A percentile compares a stretch with the other conserved stretches of the same genome.
Evolutionary conservation across 306 rosid genomes (phyloP).

Genomic region (Malus asiatica): DNA sequence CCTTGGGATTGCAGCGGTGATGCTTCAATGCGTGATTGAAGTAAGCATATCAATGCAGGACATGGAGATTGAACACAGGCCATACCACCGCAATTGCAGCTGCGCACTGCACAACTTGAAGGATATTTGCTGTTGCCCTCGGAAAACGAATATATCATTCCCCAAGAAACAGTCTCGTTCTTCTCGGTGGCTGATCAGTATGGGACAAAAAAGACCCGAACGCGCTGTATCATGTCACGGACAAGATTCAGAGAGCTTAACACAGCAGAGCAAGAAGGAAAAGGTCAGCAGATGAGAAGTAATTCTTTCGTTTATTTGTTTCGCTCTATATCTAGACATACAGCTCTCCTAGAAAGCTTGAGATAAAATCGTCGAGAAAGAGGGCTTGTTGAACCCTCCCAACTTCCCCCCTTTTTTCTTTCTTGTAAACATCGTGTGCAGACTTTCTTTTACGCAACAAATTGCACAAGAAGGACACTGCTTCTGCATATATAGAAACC

Average conservation of each 20-base stretch:
- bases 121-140: constrained; percentile 20
- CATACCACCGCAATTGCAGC: constrained; percentile 76
- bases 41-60: constrained; percentile 42
- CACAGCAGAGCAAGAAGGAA: neutral
- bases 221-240: neutral
- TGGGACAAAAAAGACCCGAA: neutral
- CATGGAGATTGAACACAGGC: constrained; percentile 45
- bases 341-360: neutral
- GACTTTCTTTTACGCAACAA: neutral
- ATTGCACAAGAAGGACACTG: neutral
- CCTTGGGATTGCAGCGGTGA: constrained; percentile 32
- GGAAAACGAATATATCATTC: constrained; percentile 22
- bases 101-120: constrained; percentile 55
- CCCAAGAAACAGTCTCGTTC: constrained; percentile 22
- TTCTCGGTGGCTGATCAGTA: constrained; percentile 1
- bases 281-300: constrained; percentile 1
- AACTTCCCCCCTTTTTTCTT: neutral
- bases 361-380: neutral
- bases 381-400: neutral
- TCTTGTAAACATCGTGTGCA: neutral
- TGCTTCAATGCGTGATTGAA: constrained; percentile 35
- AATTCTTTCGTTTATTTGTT: neutral
- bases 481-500: neutral
- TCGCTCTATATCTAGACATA: neutral
- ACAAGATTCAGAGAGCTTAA: neutral